Conservation (phyloP, 345 rosid species). For the Acer saccharum region DNA sequence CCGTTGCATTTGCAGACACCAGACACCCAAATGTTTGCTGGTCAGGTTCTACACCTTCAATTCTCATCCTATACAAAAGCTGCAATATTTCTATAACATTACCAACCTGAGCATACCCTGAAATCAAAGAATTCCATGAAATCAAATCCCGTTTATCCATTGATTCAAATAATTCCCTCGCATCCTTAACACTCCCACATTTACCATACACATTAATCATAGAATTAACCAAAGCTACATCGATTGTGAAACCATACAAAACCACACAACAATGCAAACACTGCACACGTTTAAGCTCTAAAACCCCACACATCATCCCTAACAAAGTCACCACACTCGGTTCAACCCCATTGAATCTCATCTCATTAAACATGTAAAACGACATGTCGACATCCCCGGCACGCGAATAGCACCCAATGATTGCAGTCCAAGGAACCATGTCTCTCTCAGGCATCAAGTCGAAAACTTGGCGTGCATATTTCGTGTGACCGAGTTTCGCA, state of each 20-base stretch:
- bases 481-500: constrained; percentile 28
- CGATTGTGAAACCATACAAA: constrained; percentile 44
- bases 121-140: constrained; percentile 61
- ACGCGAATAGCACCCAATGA: constrained; percentile 54
- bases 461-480: constrained; percentile 48
- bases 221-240: constrained; percentile 41
- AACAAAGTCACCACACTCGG: constrained; percentile 61
- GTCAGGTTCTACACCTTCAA: constrained; percentile 45
- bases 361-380: constrained; percentile 40
- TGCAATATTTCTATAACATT: constrained; percentile 38
- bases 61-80: constrained; percentile 44
- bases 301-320: constrained; percentile 45
- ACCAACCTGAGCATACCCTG: constrained; percentile 46
- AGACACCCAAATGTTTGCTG: constrained; percentile 49
- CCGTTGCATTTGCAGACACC: constrained; percentile 39
- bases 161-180: constrained; percentile 44
- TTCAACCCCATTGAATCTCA: constrained; percentile 43
- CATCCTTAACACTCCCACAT: constrained; percentile 41
- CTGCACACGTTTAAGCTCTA: constrained; percentile 37
- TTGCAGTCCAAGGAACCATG: constrained; percentile 51
- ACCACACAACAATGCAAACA: constrained; percentile 53
- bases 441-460: constrained; percentile 51
- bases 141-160: constrained; percentile 52
- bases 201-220: constrained; percentile 51
- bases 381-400: constrained; percentile 34